Base-by-base conservation (phyloP, 2,329 filamentous ascomycete species). In the Penicillium sp. region DNA sequence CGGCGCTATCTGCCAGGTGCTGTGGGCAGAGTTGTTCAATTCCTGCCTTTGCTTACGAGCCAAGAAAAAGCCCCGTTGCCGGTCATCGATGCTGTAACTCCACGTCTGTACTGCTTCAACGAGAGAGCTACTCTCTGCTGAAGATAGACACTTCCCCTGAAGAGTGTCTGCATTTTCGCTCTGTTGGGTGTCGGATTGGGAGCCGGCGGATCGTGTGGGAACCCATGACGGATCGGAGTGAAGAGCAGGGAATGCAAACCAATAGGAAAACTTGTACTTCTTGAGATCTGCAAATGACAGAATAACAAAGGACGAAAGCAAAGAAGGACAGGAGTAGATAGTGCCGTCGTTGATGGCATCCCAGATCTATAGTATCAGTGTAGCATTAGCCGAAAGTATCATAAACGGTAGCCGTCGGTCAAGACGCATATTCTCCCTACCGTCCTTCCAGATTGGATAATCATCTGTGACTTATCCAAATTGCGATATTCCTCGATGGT, bases 181-280 rank as follows among this genome's bases (percentile, higher is more conserved):
- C 41, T 44, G 20, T 23, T 20, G 9, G 50, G 43, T 42, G n/a
- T 49, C 15, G 79, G 40, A 18, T 48, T 44, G 8, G 41, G 45
- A 15, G 26, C 18, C 65, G 4, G 68, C 62, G 4, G 56, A 43
- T 23, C 67, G 56, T 27, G 80, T 72, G 45, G 86, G 78, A 62
- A 84, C 87, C 94, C 94, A 99, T 23, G 82, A 79, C 1, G 91
- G 90, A 48, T 93, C 87, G 3, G 93, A 96, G 69, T 96, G 92
- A 37, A 99, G 80, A 13, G 93, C 91, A 1, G 94, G 94, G 66
- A 96, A 99, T 4, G 89, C 93, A 72, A 97, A 97, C 86, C 95
- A 96, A 75, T 97, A 97, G n/a, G 88, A 91, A 69, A 97, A 97
- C 57, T 87, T 90, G 76, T 97, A 97, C 68, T 95, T 97, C 73